A percentile compares a stretch with the other conserved stretches of the same genome.
phyloP scores from a whole-genome alignment of 2,329 filamentous ascomycete genomes.

The Sporothrix mexicana region DNA sequence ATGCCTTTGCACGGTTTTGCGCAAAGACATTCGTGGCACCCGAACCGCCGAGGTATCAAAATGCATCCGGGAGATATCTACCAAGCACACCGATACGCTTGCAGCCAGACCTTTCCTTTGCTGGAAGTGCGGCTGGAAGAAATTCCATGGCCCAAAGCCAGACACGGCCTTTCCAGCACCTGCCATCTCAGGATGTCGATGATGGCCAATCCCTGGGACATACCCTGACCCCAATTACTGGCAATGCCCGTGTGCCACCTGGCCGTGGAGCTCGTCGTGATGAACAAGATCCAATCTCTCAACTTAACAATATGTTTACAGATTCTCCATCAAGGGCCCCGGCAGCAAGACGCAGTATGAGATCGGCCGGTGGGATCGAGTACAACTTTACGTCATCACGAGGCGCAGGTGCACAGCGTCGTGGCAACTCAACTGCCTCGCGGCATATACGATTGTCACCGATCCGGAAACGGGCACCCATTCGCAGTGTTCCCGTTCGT shows the following conservation, averaged over 20 bases:
- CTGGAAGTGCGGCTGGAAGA: neutral
- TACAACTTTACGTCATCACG: neutral
- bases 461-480: neutral
- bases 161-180: neutral
- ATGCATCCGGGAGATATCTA: neutral
- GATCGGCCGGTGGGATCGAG: neutral
- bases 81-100: slow-evolving; percentile 23
- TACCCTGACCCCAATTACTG: too few species aligned
- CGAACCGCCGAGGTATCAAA: neutral
- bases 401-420: neutral
- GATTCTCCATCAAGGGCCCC: neutral
- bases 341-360: neutral
- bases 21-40: slow-evolving; percentile 10
- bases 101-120: neutral
- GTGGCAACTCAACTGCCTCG: neutral
- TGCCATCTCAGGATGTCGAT: neutral
- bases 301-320: neutral
- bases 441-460: neutral
- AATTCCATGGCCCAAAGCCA: neutral
- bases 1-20: slow-evolving; percentile 56
- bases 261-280: neutral
- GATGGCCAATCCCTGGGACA: neutral
- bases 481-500: neutral
- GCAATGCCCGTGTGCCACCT: neutral
- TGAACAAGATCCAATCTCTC: neutral